Percentiles rank a stretch among this genome's conserved stretches.
These are phyloP conservation scores for Pichia sorboxylosa DNA, from an alignment of 1,139 yeast genomes.

Conservation along the genomic window DNA sequence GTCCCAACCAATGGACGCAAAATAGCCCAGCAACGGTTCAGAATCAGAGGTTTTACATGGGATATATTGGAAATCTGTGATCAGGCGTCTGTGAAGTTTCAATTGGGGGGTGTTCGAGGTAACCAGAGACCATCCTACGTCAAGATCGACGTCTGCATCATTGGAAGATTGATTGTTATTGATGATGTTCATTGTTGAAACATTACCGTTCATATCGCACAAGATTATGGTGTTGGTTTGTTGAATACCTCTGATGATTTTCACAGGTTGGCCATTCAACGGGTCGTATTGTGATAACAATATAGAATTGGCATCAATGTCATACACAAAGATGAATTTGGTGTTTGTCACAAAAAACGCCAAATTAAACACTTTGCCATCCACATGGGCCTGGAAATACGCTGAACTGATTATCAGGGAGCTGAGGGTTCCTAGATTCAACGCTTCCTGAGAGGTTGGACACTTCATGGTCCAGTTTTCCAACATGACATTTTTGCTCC, in stretches of 20 bases:
- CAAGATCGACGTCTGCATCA: constrained; percentile 3
- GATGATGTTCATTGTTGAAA: constrained; percentile 13
- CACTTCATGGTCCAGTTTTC: constrained; percentile 18
- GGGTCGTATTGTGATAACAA: constrained; percentile 10
- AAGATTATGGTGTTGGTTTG: constrained; percentile 18
- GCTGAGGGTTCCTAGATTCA: constrained; percentile 12
- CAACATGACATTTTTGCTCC: constrained; percentile 8
- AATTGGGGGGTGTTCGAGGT: constrained; percentile 1
- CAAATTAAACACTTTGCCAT: constrained; percentile 4
- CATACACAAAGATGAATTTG: constrained; percentile 16
- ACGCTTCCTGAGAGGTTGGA: constrained; percentile 10
- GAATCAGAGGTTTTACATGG: constrained; percentile 13
- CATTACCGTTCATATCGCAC: constrained; percentile 28
- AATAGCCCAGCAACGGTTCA: constrained; percentile 21
- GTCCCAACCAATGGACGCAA: constrained; percentile 60
- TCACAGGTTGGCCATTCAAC: constrained; percentile 15
- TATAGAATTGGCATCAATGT: constrained; percentile 13
- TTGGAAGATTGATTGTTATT: constrained; percentile 1
- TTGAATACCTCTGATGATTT: constrained; percentile 15
- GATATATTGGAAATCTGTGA: constrained; percentile 28
- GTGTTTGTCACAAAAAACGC: constrained; percentile 21
- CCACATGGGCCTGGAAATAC: constrained; percentile 9
- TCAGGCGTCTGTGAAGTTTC: constrained; percentile 32
- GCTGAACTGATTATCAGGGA: constrained; percentile 19
- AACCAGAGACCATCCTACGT: constrained; percentile 13